Evolutionary conservation across 495 filamentous ascomycete species (phyloP).

Genomic region (Podospora pseudocomata): DNA sequence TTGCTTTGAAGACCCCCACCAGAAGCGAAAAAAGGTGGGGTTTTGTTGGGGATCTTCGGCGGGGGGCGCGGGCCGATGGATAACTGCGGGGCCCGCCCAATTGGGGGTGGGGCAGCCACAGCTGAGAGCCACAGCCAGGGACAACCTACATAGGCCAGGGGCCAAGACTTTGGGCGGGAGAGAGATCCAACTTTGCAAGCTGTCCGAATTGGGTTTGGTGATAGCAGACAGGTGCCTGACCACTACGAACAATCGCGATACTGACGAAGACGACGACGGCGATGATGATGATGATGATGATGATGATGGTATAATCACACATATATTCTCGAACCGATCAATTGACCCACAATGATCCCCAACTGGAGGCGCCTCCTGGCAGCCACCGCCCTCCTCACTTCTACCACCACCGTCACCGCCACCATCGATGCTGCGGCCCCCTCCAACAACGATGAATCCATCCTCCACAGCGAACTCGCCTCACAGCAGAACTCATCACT

Average conservation of each 20-base stretch:
- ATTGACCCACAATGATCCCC: background rate
- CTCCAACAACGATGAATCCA: constrained; percentile 31
- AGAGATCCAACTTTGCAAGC: background rate
- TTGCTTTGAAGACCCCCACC: background rate
- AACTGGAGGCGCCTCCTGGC: background rate
- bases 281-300: too few species aligned
- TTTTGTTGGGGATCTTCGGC: background rate
- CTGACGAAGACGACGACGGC: background rate
- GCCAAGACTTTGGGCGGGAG: background rate
- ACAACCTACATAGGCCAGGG: too few species aligned
- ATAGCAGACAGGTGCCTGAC: background rate
- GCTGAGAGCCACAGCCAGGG: background rate
- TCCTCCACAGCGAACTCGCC: constrained; percentile 50
- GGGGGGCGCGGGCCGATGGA: background rate
- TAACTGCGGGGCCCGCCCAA: background rate
- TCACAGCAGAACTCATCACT: constrained; percentile 75
- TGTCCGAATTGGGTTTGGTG: background rate
- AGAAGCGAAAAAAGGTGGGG: background rate
- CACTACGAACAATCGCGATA: background rate
- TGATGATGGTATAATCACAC: background rate
- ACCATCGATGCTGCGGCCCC: background rate
- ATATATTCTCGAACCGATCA: background rate
- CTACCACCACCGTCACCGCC: constrained; percentile 11
- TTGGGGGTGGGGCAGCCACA: background rate
- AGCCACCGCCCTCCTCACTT: background rate